Evolutionary conservation across 1,284 basidiomycete genomes (phyloP), one percentile per base, ranked within the genome.

Genomic region (Mycena sp.): DNA sequence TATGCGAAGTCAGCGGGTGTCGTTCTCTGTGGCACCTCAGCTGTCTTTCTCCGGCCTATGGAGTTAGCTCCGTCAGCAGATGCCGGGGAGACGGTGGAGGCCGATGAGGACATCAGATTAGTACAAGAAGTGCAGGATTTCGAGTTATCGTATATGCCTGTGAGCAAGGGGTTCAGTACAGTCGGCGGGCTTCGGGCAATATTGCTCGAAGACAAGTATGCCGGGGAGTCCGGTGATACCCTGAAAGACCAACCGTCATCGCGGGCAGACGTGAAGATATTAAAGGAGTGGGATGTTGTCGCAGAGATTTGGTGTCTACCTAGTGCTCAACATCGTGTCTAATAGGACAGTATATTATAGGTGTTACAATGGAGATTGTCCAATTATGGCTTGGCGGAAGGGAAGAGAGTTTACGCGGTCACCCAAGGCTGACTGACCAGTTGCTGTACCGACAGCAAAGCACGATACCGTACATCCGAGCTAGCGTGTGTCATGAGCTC

Each of bases 401-500:
- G 16, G 32, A 35, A 38, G 46, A 38, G 26, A 59, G 21, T 71
- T 25, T 69, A 80, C 11, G 76, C 81, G 37, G 79, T 74, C 41
- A 83, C 71, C 92, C 92, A 94, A 14, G 92, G 89, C 69, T 93
- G 91, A 73, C 91, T 93, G 67, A 94, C 88, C 21, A 94, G 86
- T 58, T 87, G 86, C 69, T 93, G 92, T 16, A 95, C 94, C 3
- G 92, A 89, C 19, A 97, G 81, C 45, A 99, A 81, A 5, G 96
- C 94, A 65, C 91, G 89, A 81, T 98, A 99, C 70, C 95, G 88
- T 59, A 99, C 95, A 72, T 99, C 92, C 26, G 92, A 81, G 76
- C 97, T 90, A 32, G 87, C 80, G 76, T 98, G 93, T 4, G 89
- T 88, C 93, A 99, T 96, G 60, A 99, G 84, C 71, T 97, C 91